Evolutionary conservation across 2,329 filamentous ascomycete genomes (phyloP), one percentile per base, ranked within the genome.

Genomic region (Microsporum canis): DNA sequence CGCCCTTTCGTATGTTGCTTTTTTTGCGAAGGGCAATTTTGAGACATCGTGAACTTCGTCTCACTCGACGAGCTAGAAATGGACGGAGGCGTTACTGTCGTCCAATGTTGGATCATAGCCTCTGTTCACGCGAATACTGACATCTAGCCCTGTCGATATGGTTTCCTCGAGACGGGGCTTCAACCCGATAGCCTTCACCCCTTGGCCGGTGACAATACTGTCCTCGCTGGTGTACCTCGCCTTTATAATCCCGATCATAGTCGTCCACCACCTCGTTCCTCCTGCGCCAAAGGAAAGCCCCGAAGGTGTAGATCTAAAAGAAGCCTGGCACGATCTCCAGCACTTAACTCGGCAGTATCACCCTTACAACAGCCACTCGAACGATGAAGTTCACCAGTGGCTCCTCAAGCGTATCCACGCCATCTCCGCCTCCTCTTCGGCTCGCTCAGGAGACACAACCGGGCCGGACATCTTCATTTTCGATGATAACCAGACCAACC

Each of bases 301-400:
- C 41, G 70, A 77, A 6, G 91, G 90, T 17, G 77, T 95, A 68
- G 89, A 96, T 69, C 76, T 97, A 59, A 87, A 86, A 1, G 85
- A 95, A 74, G 90, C 92, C 41, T 97, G 91, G 91, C 75, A 80
- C 10, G 91, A 97, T 71, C 79, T 99, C 36, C 84, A 90, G 63
- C 77, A 80, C 60, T 80, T 99, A 57, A 92, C 88, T 38, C 80
- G 80, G 65, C 79, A 80, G 0, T 94, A 88, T 70, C 94, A 96
- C 71, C 92, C 94, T 0, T 96, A 89, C 77, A 96, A 96, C 75
- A 91, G 88, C 66, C 86, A 80, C 62, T 80, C 83, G 63, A 97
- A 96, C 71, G 91, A 96, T 67, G 78, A 84, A 29, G 85, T 96
- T 38, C 85, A 89, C 63, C 77, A 83, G 38, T 96, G 87, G 80